Conservation (phyloP, 768 basidiomycete species). For the Mycena amicta region DNA sequence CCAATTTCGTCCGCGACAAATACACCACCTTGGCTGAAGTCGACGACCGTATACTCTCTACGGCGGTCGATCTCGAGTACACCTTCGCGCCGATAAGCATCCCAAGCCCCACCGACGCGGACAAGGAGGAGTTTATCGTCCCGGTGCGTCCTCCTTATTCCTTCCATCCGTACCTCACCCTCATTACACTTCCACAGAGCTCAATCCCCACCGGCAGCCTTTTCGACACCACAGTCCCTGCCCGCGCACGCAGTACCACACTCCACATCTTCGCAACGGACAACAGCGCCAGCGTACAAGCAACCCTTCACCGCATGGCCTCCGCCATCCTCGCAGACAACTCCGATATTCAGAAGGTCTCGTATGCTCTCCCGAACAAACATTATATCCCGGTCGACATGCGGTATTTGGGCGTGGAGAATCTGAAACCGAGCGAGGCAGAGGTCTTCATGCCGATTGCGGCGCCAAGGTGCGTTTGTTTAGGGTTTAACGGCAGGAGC, state of each 20-base stretch:
- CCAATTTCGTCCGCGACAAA: constrained; percentile 79
- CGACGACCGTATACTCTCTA: constrained; percentile 88
- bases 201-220: constrained; percentile 41
- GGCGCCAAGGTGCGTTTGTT: constrained; percentile 72
- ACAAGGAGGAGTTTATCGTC: constrained; percentile 52
- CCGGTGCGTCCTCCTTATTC: constrained; percentile 26
- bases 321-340: constrained; percentile 72
- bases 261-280: constrained; percentile 84
- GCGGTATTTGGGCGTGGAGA: constrained; percentile 71
- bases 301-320: constrained; percentile 90
- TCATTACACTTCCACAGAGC: no score
- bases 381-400: constrained; percentile 92
- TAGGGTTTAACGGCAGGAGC: constrained; percentile 14
- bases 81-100: constrained; percentile 56
- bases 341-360: constrained; percentile 53
- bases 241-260: constrained; percentile 61
- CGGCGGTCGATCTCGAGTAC: constrained; percentile 79
- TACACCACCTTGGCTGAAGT: constrained; percentile 87
- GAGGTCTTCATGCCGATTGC: constrained; percentile 88
- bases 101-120: constrained; percentile 49
- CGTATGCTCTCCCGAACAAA: constrained; percentile 88
- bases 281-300: constrained; percentile 93
- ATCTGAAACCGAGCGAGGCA: constrained; percentile 68
- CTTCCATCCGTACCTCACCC: no score
- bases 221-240: constrained; percentile 62